Base-by-base conservation (phyloP, 371 early-diverging fungal species). In the Zychaea mexicana region DNA sequence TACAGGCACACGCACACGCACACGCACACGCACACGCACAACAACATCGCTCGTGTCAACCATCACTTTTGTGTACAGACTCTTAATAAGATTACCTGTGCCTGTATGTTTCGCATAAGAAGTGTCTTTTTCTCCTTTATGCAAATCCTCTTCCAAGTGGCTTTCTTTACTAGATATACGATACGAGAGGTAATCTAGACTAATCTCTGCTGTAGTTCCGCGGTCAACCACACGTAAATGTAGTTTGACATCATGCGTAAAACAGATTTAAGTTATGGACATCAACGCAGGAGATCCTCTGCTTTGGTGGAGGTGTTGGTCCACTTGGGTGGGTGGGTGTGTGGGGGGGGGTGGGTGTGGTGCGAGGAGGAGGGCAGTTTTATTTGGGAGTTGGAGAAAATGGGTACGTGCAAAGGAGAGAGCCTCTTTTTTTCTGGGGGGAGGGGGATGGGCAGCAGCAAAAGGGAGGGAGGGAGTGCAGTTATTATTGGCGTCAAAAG, bases 261-360 rank as follows among this genome's bases (percentile, higher is more conserved):
- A 22, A 22, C 8, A 22, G 49, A 49, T 19, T 49, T 49, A 49
- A 49, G 49, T 49, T 49, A 49, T 28, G 49, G 49, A 49, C 49
- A 49, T 49, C 49, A 49, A 49, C 49, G 49, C 49, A 49, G 49
- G 49, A 49, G 49, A 47, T 10, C 4, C n/a, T 45, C 8, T 33
- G 12, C 12, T 33, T 33, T 33, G 33, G 33, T 5, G 42, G 10
- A 15, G 10, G 10, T n/a, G n/a, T n/a, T n/a, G n/a, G n/a, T n/a
- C n/a, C n/a, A n/a, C n/a, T n/a, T n/a, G 10, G n/a, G 9, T 13
- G n/a, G 9, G 46, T 46, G 46, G 9, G 19, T 46, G 46, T 13
- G 10, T n/a, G 10, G 10, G 10, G n/a, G 9, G 9, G n/a, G 9
- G 46, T 46, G 46, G 9, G 19, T 46, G 46, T 13, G 1, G 15